Evolutionary conservation across 2,329 filamentous ascomycete species (phyloP).

Genomic region (Diplodia corticola): DNA sequence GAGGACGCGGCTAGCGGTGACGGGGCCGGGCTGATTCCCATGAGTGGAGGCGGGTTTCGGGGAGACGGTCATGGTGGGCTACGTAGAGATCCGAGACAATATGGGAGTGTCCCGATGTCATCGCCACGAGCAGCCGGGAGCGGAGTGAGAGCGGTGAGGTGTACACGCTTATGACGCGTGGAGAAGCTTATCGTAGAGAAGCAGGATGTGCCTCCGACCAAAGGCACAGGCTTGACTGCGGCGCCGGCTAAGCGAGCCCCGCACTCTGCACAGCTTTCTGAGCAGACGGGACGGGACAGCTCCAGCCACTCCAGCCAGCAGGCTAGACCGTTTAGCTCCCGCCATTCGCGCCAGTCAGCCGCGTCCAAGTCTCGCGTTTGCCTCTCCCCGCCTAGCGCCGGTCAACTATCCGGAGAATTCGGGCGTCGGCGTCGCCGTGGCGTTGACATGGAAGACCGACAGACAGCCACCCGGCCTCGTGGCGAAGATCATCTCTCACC

Average conservation of each 20-base stretch:
- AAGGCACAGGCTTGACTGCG: background rate
- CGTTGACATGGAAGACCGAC: background rate
- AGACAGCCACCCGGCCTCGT: too few relatives aligned
- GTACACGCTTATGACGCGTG: background rate
- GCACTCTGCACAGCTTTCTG: background rate
- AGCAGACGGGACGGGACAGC: background rate
- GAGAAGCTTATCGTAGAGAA: background rate
- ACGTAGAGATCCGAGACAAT: background rate
- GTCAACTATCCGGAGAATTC: background rate
- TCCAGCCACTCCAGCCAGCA: background rate
- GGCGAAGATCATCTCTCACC: too few relatives aligned
- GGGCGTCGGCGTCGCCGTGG: background rate
- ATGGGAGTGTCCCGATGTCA: background rate
- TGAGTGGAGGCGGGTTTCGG: too few relatives aligned
- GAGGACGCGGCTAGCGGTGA: too few relatives aligned
- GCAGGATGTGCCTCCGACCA: background rate
- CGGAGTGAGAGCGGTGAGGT: too few relatives aligned
- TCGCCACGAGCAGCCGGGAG: background rate
- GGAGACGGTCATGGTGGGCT: background rate
- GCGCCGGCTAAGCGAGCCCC: background rate
- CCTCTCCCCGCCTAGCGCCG: background rate
- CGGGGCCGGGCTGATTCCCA: too few relatives aligned
- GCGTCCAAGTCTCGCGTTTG: background rate
- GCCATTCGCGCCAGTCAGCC: constrained; percentile 1
- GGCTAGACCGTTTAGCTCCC: background rate